Conservation (phyloP, 2,329 filamentous ascomycete genomes). For the Apiospora saccharicola region DNA sequence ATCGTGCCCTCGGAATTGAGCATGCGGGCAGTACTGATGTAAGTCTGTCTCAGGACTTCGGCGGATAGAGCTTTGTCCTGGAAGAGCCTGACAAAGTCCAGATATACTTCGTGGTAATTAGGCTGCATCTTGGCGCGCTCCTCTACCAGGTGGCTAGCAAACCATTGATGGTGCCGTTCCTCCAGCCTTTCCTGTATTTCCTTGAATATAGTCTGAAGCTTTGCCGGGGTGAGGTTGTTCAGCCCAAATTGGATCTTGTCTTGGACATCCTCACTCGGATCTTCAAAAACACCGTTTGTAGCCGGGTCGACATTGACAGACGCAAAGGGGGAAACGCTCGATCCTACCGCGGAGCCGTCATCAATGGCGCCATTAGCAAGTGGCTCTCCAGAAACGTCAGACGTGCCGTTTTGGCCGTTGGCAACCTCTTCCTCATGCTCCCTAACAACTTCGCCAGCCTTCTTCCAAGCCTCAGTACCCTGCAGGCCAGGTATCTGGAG, state of each 20-base stretch:
- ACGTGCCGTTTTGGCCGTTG: constrained; percentile 62
- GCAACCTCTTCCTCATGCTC: constrained; percentile 69
- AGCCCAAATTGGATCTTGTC: constrained; percentile 95
- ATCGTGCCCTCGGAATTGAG: constrained; percentile 90
- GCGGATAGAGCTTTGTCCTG: constrained; percentile 81
- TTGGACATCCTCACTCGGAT: constrained; percentile 84
- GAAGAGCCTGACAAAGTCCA: constrained; percentile 86
- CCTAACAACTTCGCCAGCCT: constrained; percentile 80
- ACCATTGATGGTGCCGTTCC: constrained; percentile 91
- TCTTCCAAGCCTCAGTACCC: constrained; percentile 83
- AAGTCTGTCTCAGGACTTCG: constrained; percentile 93
- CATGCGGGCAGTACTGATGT: constrained; percentile 83
- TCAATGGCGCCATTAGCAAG: constrained; percentile 75
- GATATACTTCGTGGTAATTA: constrained; percentile 93
- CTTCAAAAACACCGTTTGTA: constrained; percentile 72
- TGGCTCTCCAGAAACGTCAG: constrained; percentile 50
- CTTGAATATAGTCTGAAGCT: constrained; percentile 81
- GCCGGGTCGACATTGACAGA: constrained; percentile 79
- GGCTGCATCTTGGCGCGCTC: constrained; percentile 97
- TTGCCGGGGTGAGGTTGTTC: constrained; percentile 94
- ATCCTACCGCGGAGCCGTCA: constrained; percentile 65
- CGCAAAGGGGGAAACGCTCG: constrained; percentile 74
- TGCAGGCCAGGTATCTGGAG: constrained; percentile 82
- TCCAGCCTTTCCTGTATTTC: constrained; percentile 83
- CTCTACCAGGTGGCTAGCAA: constrained; percentile 92